Evolutionary conservation across 2,329 filamentous ascomycete species (phyloP).

Genomic region (Rhinocladiella similis): DNA sequence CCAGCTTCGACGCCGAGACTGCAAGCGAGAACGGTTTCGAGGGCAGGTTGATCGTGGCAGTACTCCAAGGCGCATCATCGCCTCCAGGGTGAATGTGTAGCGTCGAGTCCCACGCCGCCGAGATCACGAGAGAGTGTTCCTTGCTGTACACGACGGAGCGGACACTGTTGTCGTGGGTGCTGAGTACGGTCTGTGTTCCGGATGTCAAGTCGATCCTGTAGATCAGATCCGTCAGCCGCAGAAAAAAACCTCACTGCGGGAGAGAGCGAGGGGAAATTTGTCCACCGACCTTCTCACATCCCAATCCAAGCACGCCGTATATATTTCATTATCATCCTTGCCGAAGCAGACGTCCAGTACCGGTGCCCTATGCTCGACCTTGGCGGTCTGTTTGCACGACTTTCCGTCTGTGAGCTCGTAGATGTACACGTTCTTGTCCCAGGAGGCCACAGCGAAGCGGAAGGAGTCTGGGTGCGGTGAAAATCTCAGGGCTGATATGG

Average conservation of each 20-base stretch:
- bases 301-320: conserved; percentile 83
- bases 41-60: conserved; percentile 70
- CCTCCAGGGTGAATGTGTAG: conserved; percentile 76
- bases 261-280: no score
- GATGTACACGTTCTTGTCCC: conserved; percentile 88
- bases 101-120: conserved; percentile 90
- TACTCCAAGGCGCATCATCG: conserved; percentile 44
- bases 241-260: background rate
- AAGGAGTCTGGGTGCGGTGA: conserved; percentile 72
- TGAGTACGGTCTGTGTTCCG: conserved; percentile 71
- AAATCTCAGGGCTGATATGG: conserved; percentile 83
- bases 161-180: conserved; percentile 76
- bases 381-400: conserved; percentile 25
- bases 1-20: conserved; percentile 76
- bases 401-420: conserved; percentile 78
- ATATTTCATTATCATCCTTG: conserved; percentile 76
- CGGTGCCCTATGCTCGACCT: conserved; percentile 76
- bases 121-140: conserved; percentile 76
- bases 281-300: conserved; percentile 68
- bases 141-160: conserved; percentile 81
- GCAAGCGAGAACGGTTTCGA: conserved; percentile 87
- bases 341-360: conserved; percentile 93
- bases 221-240: background rate
- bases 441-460: conserved; percentile 85
- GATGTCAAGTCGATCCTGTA: conserved; percentile 68